Base-by-base conservation (phyloP, 2,329 filamentous ascomycete genomes). In the Trichoderma hamatum region DNA sequence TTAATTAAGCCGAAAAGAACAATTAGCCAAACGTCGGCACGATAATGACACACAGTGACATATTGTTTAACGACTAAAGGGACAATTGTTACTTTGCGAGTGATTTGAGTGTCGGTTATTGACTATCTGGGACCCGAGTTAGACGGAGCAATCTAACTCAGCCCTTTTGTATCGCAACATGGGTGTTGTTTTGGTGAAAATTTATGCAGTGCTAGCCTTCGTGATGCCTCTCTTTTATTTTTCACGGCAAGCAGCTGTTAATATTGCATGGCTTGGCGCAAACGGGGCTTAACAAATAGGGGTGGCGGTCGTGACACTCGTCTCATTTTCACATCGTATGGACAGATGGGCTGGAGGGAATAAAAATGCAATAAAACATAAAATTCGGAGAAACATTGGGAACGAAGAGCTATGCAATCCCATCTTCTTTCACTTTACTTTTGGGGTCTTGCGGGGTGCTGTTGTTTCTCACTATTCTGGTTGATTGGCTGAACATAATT, bases 181-280 rank as follows among this genome's bases (percentile, higher is more conserved):
- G n/a, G 63, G 54, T 51, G 39, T 59, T 32, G 52, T 59, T 43
- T 67, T 51, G 63, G 63, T 59, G 63, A 26, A 43, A 43, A 61
- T 16, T 49, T 21, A 61, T 39, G 30, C 65, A 54, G 46, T 49
- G 65, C 56, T 61, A 26, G 56, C 54, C 32, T 54, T 56, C 34
- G 51, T 64, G 64, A 34, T 43, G 43, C 34, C 49, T 68, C 51
- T 62, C 39, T n/a, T 43, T 43, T 19, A 43, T n/a, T 19, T 56
- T 46, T 24, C 43, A 46, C 49, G 55, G 28, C 24, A 49, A 36
- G 36, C 56, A 43, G 58, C 63, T 65, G 43, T 69, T 72, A 67
- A 62, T 68, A 62, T 76, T 67, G 75, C 75, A 77, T 77, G 72
- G 72, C 62, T 74, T 70, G 75, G 75, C 75, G 75, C 68, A 77